Percentiles rank a stretch among this genome's conserved stretches.
phyloP scores from a whole-genome alignment of 2,329 filamentous ascomycete genomes.

The Triangularia verruculosa region DNA sequence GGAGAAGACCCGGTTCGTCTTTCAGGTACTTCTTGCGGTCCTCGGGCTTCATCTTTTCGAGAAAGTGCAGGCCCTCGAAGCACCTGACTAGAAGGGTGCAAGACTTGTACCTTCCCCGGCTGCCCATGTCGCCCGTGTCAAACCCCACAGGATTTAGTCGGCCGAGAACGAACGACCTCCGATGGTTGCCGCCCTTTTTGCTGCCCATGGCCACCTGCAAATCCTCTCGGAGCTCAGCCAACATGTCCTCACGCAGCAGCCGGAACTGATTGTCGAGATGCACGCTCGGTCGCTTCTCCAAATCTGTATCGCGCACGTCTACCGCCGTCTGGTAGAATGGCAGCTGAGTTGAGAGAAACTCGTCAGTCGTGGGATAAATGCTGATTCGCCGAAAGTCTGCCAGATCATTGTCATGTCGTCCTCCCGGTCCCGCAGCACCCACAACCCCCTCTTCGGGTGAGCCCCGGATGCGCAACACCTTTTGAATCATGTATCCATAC shows the following conservation, averaged over 20 bases:
- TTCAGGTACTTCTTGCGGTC: slow-evolving; percentile 45
- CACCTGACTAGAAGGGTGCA: slow-evolving; percentile 43
- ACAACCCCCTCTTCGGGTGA: slow-evolving; percentile 35
- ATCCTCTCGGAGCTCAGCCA: slow-evolving; percentile 63
- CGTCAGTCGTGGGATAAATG: slow-evolving; percentile 64
- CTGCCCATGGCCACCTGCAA: slow-evolving; percentile 48
- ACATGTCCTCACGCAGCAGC: slow-evolving; percentile 67
- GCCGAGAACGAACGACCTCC: slow-evolving; percentile 38
- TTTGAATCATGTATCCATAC: slow-evolving; percentile 37
- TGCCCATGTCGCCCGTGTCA: slow-evolving; percentile 32
- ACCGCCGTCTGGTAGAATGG: slow-evolving; percentile 55
- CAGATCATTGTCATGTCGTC: slow-evolving; percentile 72
- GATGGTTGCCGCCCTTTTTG: slow-evolving; percentile 45
- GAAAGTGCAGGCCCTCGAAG: slow-evolving; percentile 42
- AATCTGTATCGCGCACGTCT: slow-evolving; percentile 43
- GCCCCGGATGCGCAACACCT: slow-evolving; percentile 34
- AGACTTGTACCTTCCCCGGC: slow-evolving; percentile 28
- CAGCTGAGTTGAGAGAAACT: slow-evolving; percentile 51
- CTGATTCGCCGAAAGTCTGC: slow-evolving; percentile 57
- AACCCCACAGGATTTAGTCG: slow-evolving; percentile 40
- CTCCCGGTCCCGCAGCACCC: slow-evolving; percentile 57
- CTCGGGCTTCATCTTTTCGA: slow-evolving; percentile 32
- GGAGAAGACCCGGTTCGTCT: slow-evolving; percentile 49
- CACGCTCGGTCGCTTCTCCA: slow-evolving; percentile 38
- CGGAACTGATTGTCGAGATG: slow-evolving; percentile 73